Evolutionary conservation across 1,284 basidiomycete genomes (phyloP).

Genomic region (Flammula alnicola): DNA sequence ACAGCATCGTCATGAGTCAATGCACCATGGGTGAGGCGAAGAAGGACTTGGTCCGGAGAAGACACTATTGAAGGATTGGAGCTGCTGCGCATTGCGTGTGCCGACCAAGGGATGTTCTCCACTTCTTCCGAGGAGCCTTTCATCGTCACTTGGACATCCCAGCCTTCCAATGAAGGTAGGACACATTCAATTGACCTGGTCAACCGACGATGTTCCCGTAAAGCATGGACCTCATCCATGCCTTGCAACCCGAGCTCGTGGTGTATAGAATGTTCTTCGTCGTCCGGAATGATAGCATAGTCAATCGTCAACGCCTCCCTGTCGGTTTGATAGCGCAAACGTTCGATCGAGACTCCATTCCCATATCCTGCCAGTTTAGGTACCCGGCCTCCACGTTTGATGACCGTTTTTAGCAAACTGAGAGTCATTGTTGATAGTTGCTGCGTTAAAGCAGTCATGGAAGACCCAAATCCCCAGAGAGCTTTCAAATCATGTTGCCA

Average conservation of each 20-base stretch:
- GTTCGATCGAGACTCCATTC: slow-evolving; percentile 80
- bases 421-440: slow-evolving; percentile 85
- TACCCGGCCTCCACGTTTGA: slow-evolving; percentile 74
- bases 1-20: slow-evolving; percentile 77
- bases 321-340: slow-evolving; percentile 77
- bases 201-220: slow-evolving; percentile 68
- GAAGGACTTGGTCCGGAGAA: slow-evolving; percentile 61
- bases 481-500: slow-evolving; percentile 97
- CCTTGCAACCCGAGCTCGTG: slow-evolving; percentile 47
- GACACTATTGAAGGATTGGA: slow-evolving; percentile 39
- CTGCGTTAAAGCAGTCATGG: slow-evolving; percentile 57
- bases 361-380: slow-evolving; percentile 84
- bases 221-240: slow-evolving; percentile 61
- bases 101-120: slow-evolving; percentile 78
- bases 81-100: slow-evolving; percentile 61
- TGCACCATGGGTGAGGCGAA: slow-evolving; percentile 74
- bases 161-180: slow-evolving; percentile 81
- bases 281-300: slow-evolving; percentile 84
- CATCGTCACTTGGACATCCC: slow-evolving; percentile 85
- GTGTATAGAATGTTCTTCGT: slow-evolving; percentile 52
- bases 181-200: slow-evolving; percentile 82
- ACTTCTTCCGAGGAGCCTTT: slow-evolving; percentile 74
- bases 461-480: slow-evolving; percentile 79
- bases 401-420: slow-evolving; percentile 78
- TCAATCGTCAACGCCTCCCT: slow-evolving; percentile 85